Base-by-base conservation (phyloP, 768 basidiomycete species). In the Auriscalpium microsporum region DNA sequence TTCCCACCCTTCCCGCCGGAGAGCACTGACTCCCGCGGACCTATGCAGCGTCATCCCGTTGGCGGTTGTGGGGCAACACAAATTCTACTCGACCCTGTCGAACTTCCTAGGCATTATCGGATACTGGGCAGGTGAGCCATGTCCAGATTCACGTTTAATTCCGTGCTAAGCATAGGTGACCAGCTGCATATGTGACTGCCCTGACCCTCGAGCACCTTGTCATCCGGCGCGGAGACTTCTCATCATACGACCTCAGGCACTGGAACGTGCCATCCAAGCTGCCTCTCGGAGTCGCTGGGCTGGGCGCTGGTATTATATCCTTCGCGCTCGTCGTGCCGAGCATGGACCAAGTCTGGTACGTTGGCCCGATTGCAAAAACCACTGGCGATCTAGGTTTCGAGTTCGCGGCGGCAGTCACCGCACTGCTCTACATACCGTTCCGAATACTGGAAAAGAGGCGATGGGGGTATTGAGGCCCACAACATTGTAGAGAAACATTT, bases 341-440 rank as follows among this genome's bases (percentile, higher is more conserved):
- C 50, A 90, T 90, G 81, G 71, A 78, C 55, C 86, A 91, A 62
- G 78, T 73, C 13, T 89, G 82, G 80, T 90, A 80, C 63, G 68
- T 71, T 3, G 88, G 88, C 1, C 87, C 86, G 0, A 81, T 90
- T 17, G 87, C 86, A 3, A 61, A 64, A 37, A 70, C 63, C 8
- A 74, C 83, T 10, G 88, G 88, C 3, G 88, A 90, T 66, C 81
- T 90, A 52, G 88, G 85, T 3, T 78, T 90, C 40, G 74, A 86
- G 56, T 67, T 82, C 14, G 84, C 84, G 0, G 79, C 84, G 52
- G 65, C 68, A 5, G 67, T 75, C 8, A 75, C 78, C 0, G 71
- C 66, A 11, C 16, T 79, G 38, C 59, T 79, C 38, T 88, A 86
- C 65, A 16, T 81, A 5, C 79, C 78, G 2, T 72, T 87, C 36